phyloP scores from a whole-genome alignment of 2,329 filamentous ascomycete species.

The Ophiostoma sp. region DNA sequence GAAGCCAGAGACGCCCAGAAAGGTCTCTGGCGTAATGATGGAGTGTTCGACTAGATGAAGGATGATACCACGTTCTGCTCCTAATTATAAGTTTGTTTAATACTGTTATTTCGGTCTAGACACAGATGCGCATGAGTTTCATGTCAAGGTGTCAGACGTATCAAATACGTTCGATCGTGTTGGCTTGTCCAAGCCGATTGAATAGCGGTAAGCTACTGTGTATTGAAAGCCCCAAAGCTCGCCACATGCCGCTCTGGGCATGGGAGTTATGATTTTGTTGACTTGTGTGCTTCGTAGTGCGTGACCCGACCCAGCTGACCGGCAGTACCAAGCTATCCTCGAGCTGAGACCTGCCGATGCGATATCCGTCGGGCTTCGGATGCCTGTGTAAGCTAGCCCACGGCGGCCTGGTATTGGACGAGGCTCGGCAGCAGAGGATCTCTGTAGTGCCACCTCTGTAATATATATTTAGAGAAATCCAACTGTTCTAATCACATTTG shows the following conservation, averaged over 20 bases:
- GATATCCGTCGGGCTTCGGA: background rate
- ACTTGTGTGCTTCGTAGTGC: too few relatives aligned
- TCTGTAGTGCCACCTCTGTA: background rate
- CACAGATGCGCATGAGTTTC: background rate
- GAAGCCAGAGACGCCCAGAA: background rate
- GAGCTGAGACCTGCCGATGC: background rate
- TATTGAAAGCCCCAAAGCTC: background rate
- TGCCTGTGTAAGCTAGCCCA: conserved; percentile 1
- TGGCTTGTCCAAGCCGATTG: background rate
- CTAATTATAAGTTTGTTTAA: conserved; percentile 2
- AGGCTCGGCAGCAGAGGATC: background rate
- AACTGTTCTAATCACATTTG: background rate
- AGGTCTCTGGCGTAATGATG: background rate
- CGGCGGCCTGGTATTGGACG: background rate
- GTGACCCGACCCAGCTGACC: background rate
- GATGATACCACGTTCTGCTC: conserved; percentile 12
- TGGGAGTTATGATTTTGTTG: background rate
- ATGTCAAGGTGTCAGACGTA: background rate
- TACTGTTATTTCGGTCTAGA: background rate
- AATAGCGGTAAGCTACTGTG: background rate
- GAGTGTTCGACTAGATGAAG: conserved; percentile 14
- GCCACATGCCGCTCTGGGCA: background rate
- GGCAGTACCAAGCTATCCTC: background rate
- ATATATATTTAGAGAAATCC: background rate
- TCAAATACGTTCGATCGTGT: background rate